Conservation (phyloP, 2,329 filamentous ascomycete genomes). For the Plenodomus lindquistii region DNA sequence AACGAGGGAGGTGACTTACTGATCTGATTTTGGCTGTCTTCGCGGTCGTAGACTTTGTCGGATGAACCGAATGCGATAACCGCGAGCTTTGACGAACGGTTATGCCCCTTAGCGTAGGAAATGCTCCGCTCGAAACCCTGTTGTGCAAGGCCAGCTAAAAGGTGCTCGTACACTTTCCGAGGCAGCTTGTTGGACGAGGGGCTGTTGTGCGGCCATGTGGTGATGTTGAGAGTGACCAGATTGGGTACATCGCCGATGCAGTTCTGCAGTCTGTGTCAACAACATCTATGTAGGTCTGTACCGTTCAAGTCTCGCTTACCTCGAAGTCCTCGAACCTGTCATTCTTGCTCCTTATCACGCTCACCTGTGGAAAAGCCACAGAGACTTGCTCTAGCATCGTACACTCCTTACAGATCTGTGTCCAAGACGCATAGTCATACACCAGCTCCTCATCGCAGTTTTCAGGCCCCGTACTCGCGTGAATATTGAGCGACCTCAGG, state of each 20-base stretch:
- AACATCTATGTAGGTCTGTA: too few species aligned
- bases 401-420: conserved; percentile 52
- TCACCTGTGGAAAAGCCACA: conserved; percentile 52
- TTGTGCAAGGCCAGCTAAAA: conserved; percentile 48
- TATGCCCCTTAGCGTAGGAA: conserved; percentile 29
- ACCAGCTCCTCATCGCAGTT: conserved; percentile 50
- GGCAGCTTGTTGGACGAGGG: conserved; percentile 47
- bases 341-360: conserved; percentile 47
- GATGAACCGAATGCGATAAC: conserved; percentile 53
- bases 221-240: conserved; percentile 53
- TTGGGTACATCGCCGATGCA: conserved; percentile 45
- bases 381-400: conserved; percentile 50
- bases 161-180: conserved; percentile 50
- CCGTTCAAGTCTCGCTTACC: conserved; percentile 20
- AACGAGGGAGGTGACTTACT: conserved; percentile 13
- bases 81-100: conserved; percentile 44
- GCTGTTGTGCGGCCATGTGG: conserved; percentile 53
- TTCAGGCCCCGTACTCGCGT: conserved; percentile 42
- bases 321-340: conserved; percentile 51
- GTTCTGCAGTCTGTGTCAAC: conserved; percentile 23
- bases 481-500: conserved; percentile 50
- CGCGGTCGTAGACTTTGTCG: conserved; percentile 53
- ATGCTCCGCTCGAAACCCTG: conserved; percentile 41
- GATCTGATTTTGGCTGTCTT: conserved; percentile 52
- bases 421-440: conserved; percentile 50